Evolutionary conservation across 495 filamentous ascomycete genomes (phyloP).

Genomic region (Cercophora samala): DNA sequence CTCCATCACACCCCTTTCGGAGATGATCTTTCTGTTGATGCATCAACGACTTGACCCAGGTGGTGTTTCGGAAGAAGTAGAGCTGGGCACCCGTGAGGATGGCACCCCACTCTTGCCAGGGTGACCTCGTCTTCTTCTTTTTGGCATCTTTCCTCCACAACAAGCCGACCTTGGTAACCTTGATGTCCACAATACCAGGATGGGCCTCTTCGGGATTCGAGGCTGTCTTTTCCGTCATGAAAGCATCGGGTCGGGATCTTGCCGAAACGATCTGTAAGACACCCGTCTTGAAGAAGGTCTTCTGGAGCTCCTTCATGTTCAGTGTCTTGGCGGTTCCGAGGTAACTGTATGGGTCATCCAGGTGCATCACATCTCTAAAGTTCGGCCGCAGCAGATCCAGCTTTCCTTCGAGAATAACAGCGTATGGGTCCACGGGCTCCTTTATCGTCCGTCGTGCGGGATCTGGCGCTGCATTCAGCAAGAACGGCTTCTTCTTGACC

Average conservation of each 20-base stretch:
- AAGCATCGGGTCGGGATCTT: slow-evolving; percentile 89
- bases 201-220: slow-evolving; percentile 83
- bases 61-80: slow-evolving; percentile 90
- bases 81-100: slow-evolving; percentile 91
- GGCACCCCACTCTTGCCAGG: slow-evolving; percentile 98
- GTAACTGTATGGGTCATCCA: slow-evolving; percentile 91
- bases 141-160: slow-evolving; percentile 95
- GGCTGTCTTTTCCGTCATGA: slow-evolving; percentile 79
- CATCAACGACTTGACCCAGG: slow-evolving; percentile 88
- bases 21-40: slow-evolving; percentile 78
- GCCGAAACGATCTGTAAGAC: slow-evolving; percentile 92
- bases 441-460: slow-evolving; percentile 61
- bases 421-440: slow-evolving; percentile 93
- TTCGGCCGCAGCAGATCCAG: slow-evolving; percentile 77
- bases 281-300: slow-evolving; percentile 83
- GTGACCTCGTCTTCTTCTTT: slow-evolving; percentile 89
- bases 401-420: slow-evolving; percentile 83
- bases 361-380: slow-evolving; percentile 83
- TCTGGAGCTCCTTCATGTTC: slow-evolving; percentile 74
- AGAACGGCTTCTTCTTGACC: slow-evolving; percentile 63
- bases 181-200: slow-evolving; percentile 94
- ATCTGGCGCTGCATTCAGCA: slow-evolving; percentile 63
- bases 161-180: slow-evolving; percentile 91
- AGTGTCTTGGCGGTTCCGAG: slow-evolving; percentile 68
- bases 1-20: slow-evolving; percentile 61